Conservation (phyloP, 129 eudicot genomes). For the Silybum marianum region DNA sequence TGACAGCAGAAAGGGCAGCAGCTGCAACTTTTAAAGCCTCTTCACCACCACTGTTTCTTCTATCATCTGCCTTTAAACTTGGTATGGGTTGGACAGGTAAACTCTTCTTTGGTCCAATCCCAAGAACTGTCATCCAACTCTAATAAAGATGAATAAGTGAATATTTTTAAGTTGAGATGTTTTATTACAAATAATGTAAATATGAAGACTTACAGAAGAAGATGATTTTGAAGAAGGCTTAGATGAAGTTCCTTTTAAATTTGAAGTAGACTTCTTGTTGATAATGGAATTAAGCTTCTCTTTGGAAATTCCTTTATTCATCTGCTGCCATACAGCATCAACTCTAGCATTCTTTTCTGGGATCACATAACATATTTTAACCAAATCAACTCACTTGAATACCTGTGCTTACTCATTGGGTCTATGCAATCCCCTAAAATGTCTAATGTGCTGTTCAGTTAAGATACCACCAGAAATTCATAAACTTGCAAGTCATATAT, state of each 20-base stretch:
- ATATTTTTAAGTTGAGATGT: neutral
- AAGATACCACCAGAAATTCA: neutral
- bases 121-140: conserved; percentile 90
- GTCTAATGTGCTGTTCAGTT: neutral
- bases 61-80: conserved; percentile 25
- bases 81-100: conserved; percentile 29
- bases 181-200: neutral
- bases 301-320: conserved; percentile 87
- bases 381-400: neutral
- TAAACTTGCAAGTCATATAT: conserved; percentile 1
- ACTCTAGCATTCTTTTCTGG: conserved; percentile 78
- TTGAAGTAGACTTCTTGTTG: conserved; percentile 46
- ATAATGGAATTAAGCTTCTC: conserved; percentile 67
- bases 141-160: conserved; percentile 31
- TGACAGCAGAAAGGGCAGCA: conserved; percentile 93
- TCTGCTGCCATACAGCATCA: conserved; percentile 91
- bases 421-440: neutral
- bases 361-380: conserved; percentile 16
- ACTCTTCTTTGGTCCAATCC: conserved; percentile 63
- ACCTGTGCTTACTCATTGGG: neutral
- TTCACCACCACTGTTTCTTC: conserved; percentile 47
- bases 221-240: conserved; percentile 44
- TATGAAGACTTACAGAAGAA: conserved; percentile 43
- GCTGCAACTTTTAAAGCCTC: conserved; percentile 86
- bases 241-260: conserved; percentile 38